These are phyloP conservation scores for Exophiala phaeomuriformis DNA, from an alignment of 2,329 filamentous ascomycete genomes.

Conservation along the genomic window DNA sequence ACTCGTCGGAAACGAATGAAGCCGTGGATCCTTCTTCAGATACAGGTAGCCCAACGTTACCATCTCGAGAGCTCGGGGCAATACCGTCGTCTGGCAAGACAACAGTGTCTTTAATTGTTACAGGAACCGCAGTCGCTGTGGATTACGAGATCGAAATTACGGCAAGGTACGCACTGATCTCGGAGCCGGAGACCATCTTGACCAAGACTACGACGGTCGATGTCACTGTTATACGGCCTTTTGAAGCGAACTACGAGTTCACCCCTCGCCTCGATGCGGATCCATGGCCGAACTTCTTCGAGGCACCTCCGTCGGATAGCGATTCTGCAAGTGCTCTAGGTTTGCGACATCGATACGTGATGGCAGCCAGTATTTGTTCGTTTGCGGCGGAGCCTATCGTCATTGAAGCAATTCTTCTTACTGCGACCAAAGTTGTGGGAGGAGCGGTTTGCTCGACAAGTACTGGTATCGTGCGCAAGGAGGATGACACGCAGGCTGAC, in stretches of 20 bases:
- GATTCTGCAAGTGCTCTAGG: slow-evolving; percentile 42
- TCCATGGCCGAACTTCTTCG: slow-evolving; percentile 83
- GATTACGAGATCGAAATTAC: slow-evolving; percentile 64
- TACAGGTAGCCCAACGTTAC: slow-evolving; percentile 7
- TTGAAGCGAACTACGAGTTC: slow-evolving; percentile 87
- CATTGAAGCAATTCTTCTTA: slow-evolving; percentile 59
- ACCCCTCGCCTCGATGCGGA: slow-evolving; percentile 68
- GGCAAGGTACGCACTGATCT: slow-evolving; percentile 68
- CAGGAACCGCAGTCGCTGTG: slow-evolving; percentile 46
- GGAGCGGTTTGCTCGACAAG: slow-evolving; percentile 52
- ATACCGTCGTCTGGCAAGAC: slow-evolving; percentile 31
- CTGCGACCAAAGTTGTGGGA: slow-evolving; percentile 54
- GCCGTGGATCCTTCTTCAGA: slow-evolving; percentile 22
- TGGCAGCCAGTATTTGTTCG: slow-evolving; percentile 64
- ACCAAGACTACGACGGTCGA: slow-evolving; percentile 63
- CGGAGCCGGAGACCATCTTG: slow-evolving; percentile 73
- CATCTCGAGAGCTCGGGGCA: slow-evolving; percentile 11
- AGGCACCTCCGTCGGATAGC: slow-evolving; percentile 28
- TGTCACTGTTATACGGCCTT: slow-evolving; percentile 69
- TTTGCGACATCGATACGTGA: slow-evolving; percentile 71
- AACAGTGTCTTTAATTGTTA: slow-evolving; percentile 41
- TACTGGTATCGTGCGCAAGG: slow-evolving; percentile 17
- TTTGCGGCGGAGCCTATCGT: slow-evolving; percentile 60
- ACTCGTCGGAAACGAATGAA: slow-evolving; percentile 31
- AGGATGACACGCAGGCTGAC: not conserved